Evolutionary conservation across 2,329 filamentous ascomycete species (phyloP).

Genomic region (Ascochyta koolunga): DNA sequence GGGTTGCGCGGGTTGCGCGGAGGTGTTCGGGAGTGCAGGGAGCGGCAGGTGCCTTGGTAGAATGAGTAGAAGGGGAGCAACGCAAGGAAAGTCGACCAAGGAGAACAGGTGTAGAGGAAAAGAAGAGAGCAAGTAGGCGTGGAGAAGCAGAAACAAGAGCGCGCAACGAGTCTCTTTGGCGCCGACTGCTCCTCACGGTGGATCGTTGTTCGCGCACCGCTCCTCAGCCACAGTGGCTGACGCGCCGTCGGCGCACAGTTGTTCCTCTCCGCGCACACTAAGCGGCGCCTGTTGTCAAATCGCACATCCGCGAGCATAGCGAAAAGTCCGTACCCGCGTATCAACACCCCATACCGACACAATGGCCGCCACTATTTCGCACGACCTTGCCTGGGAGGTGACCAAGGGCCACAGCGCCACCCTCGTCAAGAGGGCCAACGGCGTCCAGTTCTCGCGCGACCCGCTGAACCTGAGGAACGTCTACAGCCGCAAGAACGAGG

Average conservation of each 20-base stretch:
- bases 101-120: no score
- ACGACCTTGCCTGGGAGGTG: conserved; percentile 93
- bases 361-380: conserved; percentile 71
- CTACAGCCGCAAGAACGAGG: conserved; percentile 91
- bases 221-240: conserved; percentile 6
- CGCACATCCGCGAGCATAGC: conserved; percentile 7
- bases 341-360: conserved; percentile 38
- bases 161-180: conserved; percentile 9
- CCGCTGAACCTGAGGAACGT: conserved; percentile 92
- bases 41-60: conserved; percentile 8
- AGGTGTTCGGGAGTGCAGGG: conserved; percentile 23
- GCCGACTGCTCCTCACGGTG: no score
- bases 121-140: no score
- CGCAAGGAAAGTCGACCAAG: conserved; percentile 3
- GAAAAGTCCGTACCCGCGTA: conserved; percentile 30
- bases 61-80: neutral
- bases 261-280: conserved; percentile 34
- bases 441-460: conserved; percentile 90
- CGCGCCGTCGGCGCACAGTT: conserved; percentile 17
- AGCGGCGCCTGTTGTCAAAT: conserved; percentile 22
- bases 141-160: neutral
- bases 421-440: conserved; percentile 89
- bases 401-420: conserved; percentile 86
- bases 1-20: no score
- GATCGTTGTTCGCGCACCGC: no score